These are phyloP conservation scores for Linnemannia elongata DNA, from an alignment of 192 early-diverging fungal genomes.

Conservation along the genomic window DNA sequence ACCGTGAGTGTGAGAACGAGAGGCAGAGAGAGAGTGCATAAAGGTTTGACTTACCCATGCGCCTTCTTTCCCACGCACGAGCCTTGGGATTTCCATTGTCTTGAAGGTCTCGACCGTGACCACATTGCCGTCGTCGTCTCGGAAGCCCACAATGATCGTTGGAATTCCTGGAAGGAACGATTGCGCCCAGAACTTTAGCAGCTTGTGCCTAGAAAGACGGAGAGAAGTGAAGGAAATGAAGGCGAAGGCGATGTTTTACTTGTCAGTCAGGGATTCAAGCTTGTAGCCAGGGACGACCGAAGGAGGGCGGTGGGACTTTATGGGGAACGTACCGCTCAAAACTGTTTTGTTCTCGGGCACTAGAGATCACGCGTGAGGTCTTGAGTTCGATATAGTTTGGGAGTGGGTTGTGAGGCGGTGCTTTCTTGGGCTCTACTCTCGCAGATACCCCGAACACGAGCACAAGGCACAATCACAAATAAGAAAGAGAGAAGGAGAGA, in stretches of 20 bases:
- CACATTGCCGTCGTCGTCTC: conserved; percentile 80
- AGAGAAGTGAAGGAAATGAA: background rate
- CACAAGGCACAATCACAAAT: background rate
- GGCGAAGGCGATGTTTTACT: too few species aligned
- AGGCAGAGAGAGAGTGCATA: background rate
- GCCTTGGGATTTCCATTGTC: conserved; percentile 86
- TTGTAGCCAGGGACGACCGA: too few species aligned
- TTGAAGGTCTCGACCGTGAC: conserved; percentile 71
- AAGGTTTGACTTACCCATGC: conserved; percentile 73
- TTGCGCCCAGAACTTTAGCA: conserved; percentile 94
- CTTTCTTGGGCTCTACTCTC: conserved; percentile 58
- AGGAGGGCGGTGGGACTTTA: background rate
- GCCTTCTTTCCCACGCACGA: conserved; percentile 73
- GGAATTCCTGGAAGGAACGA: conserved; percentile 93
- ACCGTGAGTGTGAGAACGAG: background rate
- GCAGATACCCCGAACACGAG: background rate
- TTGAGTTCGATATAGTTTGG: conserved; percentile 90
- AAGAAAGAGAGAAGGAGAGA: background rate
- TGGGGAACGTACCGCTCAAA: conserved; percentile 71
- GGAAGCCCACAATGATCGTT: conserved; percentile 85
- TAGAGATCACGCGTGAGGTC: conserved; percentile 70
- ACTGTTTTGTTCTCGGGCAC: conserved; percentile 54
- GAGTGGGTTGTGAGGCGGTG: conserved; percentile 61
- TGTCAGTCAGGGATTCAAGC: too few species aligned
- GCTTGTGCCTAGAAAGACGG: conserved; percentile 72